phyloP scores from a whole-genome alignment of 306 rosid species.

The Gastrolobium villosum region DNA sequence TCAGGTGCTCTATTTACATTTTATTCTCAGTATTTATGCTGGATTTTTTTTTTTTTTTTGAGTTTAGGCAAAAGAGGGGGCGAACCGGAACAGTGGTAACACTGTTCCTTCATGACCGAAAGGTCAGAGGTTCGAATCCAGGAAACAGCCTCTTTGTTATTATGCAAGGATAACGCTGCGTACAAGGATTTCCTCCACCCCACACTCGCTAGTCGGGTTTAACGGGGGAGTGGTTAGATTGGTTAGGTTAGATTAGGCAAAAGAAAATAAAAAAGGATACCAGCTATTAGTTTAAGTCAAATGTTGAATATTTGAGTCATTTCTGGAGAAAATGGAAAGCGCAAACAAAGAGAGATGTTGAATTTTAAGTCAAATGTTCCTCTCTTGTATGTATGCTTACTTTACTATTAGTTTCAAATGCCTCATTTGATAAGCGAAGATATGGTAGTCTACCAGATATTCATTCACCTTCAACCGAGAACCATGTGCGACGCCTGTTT shows the following conservation, averaged over 20 bases:
- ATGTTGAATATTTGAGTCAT: background rate
- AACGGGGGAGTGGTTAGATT: too few relatives aligned
- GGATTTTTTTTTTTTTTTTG: background rate
- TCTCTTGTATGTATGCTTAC: background rate
- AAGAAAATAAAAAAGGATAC: conserved; percentile 1
- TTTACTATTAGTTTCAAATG: conserved; percentile 33
- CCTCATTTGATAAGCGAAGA: conserved; percentile 34
- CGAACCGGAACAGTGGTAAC: too few relatives aligned
- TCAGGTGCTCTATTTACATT: conserved; percentile 62
- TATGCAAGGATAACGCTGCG: too few relatives aligned
- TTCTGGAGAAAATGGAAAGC: conserved; percentile 21
- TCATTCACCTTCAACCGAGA: background rate
- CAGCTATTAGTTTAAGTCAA: background rate
- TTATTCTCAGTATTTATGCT: conserved; percentile 32
- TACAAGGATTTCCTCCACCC: too few relatives aligned
- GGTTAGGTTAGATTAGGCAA: too few relatives aligned
- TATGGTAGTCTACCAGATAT: background rate
- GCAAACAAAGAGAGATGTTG: background rate
- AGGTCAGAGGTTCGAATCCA: too few relatives aligned
- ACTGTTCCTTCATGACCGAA: too few relatives aligned
- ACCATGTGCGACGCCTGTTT: background rate
- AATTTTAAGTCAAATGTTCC: conserved; percentile 17
- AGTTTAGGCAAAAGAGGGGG: conserved; percentile 13
- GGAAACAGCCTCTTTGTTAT: too few relatives aligned
- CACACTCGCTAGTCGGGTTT: too few relatives aligned